Conservation (phyloP, 805 yeast genomes). For the Nakazawaea wyomingensis region DNA sequence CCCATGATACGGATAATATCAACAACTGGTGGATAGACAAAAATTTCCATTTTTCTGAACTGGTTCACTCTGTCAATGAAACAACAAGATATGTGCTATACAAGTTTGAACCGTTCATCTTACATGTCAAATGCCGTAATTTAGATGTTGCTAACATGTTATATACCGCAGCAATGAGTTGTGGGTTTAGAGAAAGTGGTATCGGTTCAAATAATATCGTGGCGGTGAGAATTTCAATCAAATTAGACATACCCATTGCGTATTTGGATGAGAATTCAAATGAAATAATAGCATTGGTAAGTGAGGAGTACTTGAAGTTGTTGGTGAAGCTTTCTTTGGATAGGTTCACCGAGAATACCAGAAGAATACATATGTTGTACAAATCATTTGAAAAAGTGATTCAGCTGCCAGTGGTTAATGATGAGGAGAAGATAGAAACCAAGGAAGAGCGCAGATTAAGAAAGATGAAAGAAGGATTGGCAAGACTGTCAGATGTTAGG, state of each 20-base stretch:
- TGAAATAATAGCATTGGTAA: slow-evolving; percentile 39
- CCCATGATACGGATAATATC: slow-evolving; percentile 54
- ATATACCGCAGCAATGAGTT: slow-evolving; percentile 68
- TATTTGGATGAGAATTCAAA: slow-evolving; percentile 30
- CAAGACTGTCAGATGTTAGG: slow-evolving; percentile 18
- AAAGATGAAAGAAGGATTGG: slow-evolving; percentile 47
- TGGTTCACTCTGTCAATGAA: slow-evolving; percentile 1
- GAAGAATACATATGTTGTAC: slow-evolving; percentile 46
- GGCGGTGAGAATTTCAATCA: slow-evolving; percentile 71
- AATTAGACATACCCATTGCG: slow-evolving; percentile 76
- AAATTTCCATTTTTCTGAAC: slow-evolving; percentile 19
- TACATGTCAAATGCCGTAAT: slow-evolving; percentile 77
- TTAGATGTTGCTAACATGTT: slow-evolving; percentile 51
- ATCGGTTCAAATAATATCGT: slow-evolving; percentile 75
- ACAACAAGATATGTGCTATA: slow-evolving; percentile 54
- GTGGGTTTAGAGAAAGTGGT: slow-evolving; percentile 87
- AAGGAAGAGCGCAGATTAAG: slow-evolving; percentile 54
- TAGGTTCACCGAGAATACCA: slow-evolving; percentile 61
- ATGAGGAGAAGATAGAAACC: slow-evolving; percentile 31
- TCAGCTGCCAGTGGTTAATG: slow-evolving; percentile 3
- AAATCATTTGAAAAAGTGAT: slow-evolving; percentile 34
- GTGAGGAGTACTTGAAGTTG: slow-evolving; percentile 42
- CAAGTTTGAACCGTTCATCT: slow-evolving; percentile 81
- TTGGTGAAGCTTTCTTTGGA: slow-evolving; percentile 52
- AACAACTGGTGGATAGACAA: slow-evolving; percentile 40